Percentiles rank a stretch among this genome's conserved stretches.
Conservation (phyloP, 495 filamentous ascomycete genomes). For the Platismatia glauca region DNA sequence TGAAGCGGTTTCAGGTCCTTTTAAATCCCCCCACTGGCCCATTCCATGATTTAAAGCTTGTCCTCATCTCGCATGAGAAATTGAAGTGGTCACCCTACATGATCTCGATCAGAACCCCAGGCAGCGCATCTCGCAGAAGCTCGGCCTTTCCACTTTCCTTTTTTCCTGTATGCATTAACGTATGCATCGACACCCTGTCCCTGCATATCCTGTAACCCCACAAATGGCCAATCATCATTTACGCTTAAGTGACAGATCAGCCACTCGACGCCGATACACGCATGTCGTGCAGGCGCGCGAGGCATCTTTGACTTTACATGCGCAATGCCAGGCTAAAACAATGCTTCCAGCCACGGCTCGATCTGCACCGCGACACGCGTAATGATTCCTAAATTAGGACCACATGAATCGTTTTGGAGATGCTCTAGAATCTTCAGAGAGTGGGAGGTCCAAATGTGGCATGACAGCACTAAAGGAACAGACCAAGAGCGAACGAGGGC, state of each 20-base stretch:
- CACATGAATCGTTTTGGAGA: background rate
- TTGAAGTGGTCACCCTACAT: background rate
- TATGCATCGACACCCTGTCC: background rate
- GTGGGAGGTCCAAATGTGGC: background rate
- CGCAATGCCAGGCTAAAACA: background rate
- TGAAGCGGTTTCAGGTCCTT: background rate
- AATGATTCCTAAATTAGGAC: background rate
- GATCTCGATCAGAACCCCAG: background rate
- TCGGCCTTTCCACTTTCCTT: background rate
- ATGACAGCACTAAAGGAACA: background rate
- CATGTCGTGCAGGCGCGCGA: conserved; percentile 2
- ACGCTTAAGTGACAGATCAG: background rate
- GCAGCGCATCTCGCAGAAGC: background rate
- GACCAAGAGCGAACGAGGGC: background rate
- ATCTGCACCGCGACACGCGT: background rate
- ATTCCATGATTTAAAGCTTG: background rate
- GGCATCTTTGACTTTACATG: background rate
- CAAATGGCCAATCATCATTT: background rate
- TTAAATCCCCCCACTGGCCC: background rate
- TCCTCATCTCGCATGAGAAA: background rate
- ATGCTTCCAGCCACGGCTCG: background rate
- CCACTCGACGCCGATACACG: background rate
- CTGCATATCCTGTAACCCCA: conserved; percentile 1
- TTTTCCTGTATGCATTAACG: background rate
- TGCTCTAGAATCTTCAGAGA: background rate